Conservation (phyloP, 192 early-diverging fungal genomes). For the Cladochytrium replicatum region DNA sequence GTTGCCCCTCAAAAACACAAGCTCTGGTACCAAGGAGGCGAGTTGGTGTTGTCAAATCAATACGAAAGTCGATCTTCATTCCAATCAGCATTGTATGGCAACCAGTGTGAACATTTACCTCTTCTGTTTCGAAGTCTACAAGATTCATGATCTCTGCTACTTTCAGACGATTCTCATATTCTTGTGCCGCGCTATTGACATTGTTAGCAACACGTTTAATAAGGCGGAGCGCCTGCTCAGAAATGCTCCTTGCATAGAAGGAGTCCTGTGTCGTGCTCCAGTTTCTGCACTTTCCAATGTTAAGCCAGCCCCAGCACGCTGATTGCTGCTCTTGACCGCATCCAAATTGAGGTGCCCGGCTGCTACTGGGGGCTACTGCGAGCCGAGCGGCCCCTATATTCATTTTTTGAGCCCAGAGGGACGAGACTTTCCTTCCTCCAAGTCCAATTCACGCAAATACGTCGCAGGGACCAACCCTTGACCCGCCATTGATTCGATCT, state of each 20-base stretch:
- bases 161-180: constrained; percentile 38
- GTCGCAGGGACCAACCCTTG: constrained; percentile 37
- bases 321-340: no score
- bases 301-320: no score
- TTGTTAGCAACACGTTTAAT: constrained; percentile 30
- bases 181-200: constrained; percentile 36
- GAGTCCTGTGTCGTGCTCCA: no score
- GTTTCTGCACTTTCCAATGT: no score
- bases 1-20: constrained; percentile 58
- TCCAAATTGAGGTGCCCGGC: no score
- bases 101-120: constrained; percentile 10
- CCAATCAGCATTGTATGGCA: constrained; percentile 10
- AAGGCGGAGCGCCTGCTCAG: constrained; percentile 28
- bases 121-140: constrained; percentile 45
- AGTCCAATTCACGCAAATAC: constrained; percentile 24
- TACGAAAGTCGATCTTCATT: not conserved
- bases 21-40: constrained; percentile 43
- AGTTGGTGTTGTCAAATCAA: constrained; percentile 51
- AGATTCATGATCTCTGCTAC: constrained; percentile 36
- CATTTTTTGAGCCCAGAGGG: constrained; percentile 1
- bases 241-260: constrained; percentile 2
- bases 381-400: no score
- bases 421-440: no score
- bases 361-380: no score
- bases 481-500: constrained; percentile 19